A percentile compares a stretch with the other conserved stretches of the same genome.
These are phyloP conservation scores for Ocimum tenuiflorum DNA, from an alignment of 257 asterid species.

Conservation along the genomic window DNA sequence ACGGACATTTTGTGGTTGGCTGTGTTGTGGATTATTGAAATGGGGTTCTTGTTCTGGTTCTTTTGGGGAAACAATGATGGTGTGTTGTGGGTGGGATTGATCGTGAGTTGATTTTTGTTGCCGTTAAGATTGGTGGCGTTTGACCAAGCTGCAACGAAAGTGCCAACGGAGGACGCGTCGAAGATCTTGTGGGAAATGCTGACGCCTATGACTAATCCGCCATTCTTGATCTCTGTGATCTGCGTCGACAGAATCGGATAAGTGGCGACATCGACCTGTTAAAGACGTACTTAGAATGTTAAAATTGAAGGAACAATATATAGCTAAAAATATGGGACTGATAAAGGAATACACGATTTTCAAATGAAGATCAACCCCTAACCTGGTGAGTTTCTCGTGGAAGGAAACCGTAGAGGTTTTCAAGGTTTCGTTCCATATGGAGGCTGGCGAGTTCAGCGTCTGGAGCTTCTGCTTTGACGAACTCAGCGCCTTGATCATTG, in stretches of 20 bases:
- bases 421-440: too few species aligned
- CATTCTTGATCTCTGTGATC: neutral
- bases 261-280: neutral
- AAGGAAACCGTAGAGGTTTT: neutral
- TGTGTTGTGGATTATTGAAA: neutral
- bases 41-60: neutral
- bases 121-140: neutral
- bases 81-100: slow-evolving; percentile 5
- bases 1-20: neutral
- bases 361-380: too few species aligned
- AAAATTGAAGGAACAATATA: too few species aligned
- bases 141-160: neutral
- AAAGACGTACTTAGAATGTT: too few species aligned
- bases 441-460: neutral
- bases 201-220: neutral
- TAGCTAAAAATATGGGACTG: too few species aligned
- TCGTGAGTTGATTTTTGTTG: neutral
- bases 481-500: slow-evolving; percentile 13
- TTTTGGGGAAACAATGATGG: slow-evolving; percentile 14
- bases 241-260: neutral
- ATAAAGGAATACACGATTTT: too few species aligned
- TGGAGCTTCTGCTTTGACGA: slow-evolving; percentile 2
- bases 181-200: slow-evolving; percentile 2
- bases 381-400: neutral
- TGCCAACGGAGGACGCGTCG: slow-evolving; percentile 3